Base-by-base conservation (phyloP, 2,329 filamentous ascomycete genomes). In the Verticillium zaregamsianum region DNA sequence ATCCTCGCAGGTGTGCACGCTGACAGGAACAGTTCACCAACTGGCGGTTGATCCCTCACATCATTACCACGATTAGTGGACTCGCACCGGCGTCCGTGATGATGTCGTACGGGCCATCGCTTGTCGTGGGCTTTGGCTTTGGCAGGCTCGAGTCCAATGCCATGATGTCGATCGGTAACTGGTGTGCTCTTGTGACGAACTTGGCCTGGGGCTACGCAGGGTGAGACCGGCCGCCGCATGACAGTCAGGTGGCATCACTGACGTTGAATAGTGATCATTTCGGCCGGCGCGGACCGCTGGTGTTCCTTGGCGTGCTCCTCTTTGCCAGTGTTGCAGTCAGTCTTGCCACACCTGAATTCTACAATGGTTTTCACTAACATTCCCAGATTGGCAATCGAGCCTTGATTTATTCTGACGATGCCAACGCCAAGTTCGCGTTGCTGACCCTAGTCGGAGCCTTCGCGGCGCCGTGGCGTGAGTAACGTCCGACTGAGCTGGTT, bases 81-180 rank as follows among this genome's bases (percentile, higher is more conserved):
- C 65, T 75, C 9, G 67, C 73, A 1, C 72, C 73, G 0, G 67
- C 70, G 1, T 65, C 67, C 1, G 67, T 70, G 2, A 61, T 75
- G 58, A 63, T 64, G 25, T 66, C 71, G 0, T 74, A 74, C 49
- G 71, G 70, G 0, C 73, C 73, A 1, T 67, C 69, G 7, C 64
- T 76, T 6, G 74, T 77, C 3, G 66, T 62, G 14, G 71, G 71
- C 0, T 76, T 76, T 58, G 75, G 75, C 0, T 77, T 71, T 55
- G 71, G 69, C 56, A 64, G 70, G 17, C 69, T 77, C n/a, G 66
- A 67, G 59, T 68, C 72, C 17, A 74, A 74, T 54, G 73, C 72
- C 31, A 71, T 77, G 64, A 66, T 71, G 1, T 74, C 74, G 0
- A 72, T 77, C 23, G 75, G 75, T 6, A 64, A 67, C 1, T 77